A percentile compares a stretch with the other conserved stretches of the same genome.
Conservation (phyloP, 176 grass and related monocot species). For the Cocos nucifera region DNA sequence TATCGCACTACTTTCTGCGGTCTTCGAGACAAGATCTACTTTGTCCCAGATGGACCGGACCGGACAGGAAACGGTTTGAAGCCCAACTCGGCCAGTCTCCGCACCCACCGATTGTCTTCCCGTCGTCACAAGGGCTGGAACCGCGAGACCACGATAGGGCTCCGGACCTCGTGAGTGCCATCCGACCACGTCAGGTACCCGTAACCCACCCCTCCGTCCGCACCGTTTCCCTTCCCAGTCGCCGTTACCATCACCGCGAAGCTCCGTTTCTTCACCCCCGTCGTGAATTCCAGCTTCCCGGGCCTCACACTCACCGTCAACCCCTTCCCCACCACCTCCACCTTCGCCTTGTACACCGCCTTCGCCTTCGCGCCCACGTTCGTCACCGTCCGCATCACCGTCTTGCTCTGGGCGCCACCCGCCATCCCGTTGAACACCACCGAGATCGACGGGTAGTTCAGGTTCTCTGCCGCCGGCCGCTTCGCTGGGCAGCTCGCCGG, state of each 20-base stretch:
- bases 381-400: slow-evolving; percentile 47
- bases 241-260: slow-evolving; percentile 50
- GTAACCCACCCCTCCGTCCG: slow-evolving; percentile 23
- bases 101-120: too few species aligned
- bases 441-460: slow-evolving; percentile 96
- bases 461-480: slow-evolving; percentile 42
- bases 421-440: slow-evolving; percentile 42
- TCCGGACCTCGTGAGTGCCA: slow-evolving; percentile 36
- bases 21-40: too few species aligned
- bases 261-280: slow-evolving; percentile 31
- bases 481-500: slow-evolving; percentile 43
- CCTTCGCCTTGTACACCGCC: slow-evolving; percentile 46
- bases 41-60: too few species aligned
- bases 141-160: slow-evolving; percentile 7
- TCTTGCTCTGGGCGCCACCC: slow-evolving; percentile 37
- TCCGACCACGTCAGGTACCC: slow-evolving; percentile 76
- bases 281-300: slow-evolving; percentile 52
- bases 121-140: too few species aligned
- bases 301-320: slow-evolving; percentile 48
- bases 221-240: neutral
- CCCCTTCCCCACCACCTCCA: slow-evolving; percentile 39
- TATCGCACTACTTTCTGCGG: too few species aligned
- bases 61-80: too few species aligned
- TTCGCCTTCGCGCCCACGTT: slow-evolving; percentile 48
- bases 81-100: too few species aligned